Conservation (phyloP, 257 asterid species). For the Primulina eburnea region DNA sequence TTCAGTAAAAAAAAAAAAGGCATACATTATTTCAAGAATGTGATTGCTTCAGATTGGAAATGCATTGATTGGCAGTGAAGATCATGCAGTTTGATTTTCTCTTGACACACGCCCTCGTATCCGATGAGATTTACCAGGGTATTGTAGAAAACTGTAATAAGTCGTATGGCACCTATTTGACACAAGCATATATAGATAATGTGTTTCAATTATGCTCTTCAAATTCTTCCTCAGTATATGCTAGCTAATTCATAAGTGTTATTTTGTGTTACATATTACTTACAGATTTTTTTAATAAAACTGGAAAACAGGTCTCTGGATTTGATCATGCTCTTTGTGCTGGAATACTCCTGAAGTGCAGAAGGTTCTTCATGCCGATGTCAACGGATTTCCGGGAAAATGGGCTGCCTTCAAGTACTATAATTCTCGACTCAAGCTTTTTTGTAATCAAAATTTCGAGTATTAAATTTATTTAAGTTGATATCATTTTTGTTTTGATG, state of each 20-base stretch:
- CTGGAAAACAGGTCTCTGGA: constrained; percentile 25
- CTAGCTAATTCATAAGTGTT: not conserved
- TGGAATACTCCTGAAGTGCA: constrained; percentile 45
- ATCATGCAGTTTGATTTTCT: constrained; percentile 28
- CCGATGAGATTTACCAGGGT: constrained; percentile 46
- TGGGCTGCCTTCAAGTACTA: no score
- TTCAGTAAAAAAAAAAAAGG: not conserved
- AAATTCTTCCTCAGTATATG: no score
- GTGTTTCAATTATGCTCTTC: not conserved
- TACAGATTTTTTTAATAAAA: not conserved
- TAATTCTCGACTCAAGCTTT: no score
- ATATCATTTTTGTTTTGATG: no score
- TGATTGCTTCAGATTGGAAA: constrained; percentile 45
- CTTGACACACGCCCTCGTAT: constrained; percentile 49
- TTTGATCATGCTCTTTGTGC: constrained; percentile 38
- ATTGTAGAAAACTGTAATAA: constrained; percentile 36
- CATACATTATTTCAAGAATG: not conserved
- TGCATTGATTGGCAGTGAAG: constrained; percentile 33
- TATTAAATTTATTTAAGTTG: no score
- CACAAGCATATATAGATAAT: constrained; percentile 14
- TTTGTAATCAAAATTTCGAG: no score
- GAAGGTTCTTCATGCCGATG: not conserved
- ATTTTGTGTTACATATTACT: not conserved
- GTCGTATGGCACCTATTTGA: constrained; percentile 5
- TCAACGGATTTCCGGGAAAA: no score